Evolutionary conservation across 345 rosid genomes (phyloP), one percentile per base, ranked within the genome.

Genomic region (Dipteronia dyeriana): DNA sequence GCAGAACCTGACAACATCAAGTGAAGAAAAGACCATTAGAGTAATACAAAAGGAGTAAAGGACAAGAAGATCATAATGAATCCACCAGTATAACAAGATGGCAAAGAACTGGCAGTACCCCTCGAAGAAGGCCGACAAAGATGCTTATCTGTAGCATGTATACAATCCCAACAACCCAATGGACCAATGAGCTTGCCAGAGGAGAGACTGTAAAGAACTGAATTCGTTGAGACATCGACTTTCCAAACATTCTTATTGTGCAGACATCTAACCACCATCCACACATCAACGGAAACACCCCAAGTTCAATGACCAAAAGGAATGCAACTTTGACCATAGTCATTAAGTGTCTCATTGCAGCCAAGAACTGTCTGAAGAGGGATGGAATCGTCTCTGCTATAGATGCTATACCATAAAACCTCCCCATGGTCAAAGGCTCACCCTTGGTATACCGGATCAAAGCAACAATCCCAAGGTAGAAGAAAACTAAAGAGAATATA

Each of bases 211-310:
- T 85, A 70, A 94, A 91, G 85, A 90, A 96, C 47, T 89, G 95
- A 72, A 89, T 90, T 70, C 99, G 89, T 69, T 94, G 89, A 76
- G 95, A 83, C 98, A 96, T 92, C 13, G 98, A 86, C 85, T 90
- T 94, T 79, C 98, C 97, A 85, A 96, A 96, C 97, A 96, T 92
- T 88, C 92, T 86, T 78, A 92, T 85, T 1, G 99, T 96, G 78
- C 97, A 96, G 53, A 94, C 90, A 90, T 96, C 99, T 62, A 96
- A 85, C 98, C 98, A 94, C 99, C 99, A 96, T 53, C 99, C 99
- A 83, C 99, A 96, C 98, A 96, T 94, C 86, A 94, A 85, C 23
- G 99, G 99, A 71, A 96, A 96, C 73, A 94, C 99, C 83, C 98
- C 98, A 75, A 96, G 98, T 84, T 94, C 99, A 78, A 96, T 94